Percentiles rank a stretch among this genome's conserved stretches.
These are phyloP conservation scores for Solanum aculeatissimum DNA, from an alignment of 305 asterid genomes.

Conservation along the genomic window DNA sequence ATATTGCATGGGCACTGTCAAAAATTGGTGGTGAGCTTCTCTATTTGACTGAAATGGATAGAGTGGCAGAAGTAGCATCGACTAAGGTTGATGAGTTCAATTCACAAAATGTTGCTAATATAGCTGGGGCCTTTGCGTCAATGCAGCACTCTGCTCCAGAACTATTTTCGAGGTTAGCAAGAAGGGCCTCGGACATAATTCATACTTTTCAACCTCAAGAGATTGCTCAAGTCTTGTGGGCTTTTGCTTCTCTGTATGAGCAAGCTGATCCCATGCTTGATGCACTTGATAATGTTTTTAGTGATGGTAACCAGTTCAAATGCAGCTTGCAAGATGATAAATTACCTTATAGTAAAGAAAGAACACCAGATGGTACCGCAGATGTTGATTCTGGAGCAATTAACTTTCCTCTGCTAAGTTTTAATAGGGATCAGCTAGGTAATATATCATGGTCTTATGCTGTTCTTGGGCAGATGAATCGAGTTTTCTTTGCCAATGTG, in stretches of 20 bases:
- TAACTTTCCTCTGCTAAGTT: constrained; percentile 18
- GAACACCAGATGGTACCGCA: neutral
- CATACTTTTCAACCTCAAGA: constrained; percentile 74
- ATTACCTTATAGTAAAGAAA: constrained; percentile 19
- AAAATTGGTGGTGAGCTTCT: constrained; percentile 95
- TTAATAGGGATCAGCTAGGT: constrained; percentile 64
- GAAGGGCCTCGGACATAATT: constrained; percentile 52
- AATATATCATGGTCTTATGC: constrained; percentile 86
- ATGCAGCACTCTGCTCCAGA: constrained; percentile 91
- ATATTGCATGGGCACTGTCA: constrained; percentile 87
- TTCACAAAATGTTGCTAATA: constrained; percentile 82
- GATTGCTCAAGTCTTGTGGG: constrained; percentile 88
- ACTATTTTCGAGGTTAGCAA: constrained; percentile 49
- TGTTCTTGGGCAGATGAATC: constrained; percentile 58
- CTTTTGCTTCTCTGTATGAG: constrained; percentile 77
- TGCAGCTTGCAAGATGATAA: constrained; percentile 18
- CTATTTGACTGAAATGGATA: constrained; percentile 86
- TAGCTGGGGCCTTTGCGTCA: constrained; percentile 93
- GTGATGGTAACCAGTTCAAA: constrained; percentile 28
- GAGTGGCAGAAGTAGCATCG: constrained; percentile 81
- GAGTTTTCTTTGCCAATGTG: constrained; percentile 41
- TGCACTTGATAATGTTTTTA: constrained; percentile 48
- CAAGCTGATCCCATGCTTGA: constrained; percentile 53
- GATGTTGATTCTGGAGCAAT: neutral
- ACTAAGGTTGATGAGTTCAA: constrained; percentile 61